phyloP scores from a whole-genome alignment of 177 flowering plant species.

The Telopea speciosissima region DNA sequence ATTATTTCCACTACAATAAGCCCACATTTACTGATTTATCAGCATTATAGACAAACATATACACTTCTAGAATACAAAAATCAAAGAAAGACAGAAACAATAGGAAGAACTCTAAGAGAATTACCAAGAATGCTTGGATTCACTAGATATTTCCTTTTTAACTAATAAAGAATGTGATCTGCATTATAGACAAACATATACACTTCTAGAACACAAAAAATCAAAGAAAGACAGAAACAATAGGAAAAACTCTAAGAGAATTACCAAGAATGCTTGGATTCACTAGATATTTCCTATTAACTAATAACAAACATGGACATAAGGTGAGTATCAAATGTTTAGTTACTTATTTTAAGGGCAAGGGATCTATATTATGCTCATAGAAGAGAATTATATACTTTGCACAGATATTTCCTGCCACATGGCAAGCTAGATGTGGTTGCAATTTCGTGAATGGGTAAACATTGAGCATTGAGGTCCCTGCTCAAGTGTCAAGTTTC shows the following conservation, averaged over 20 bases:
- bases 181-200: not conserved
- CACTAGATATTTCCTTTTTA: not conserved
- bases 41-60: not conserved
- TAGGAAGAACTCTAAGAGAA: not conserved
- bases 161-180: not conserved
- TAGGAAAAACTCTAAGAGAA: not conserved
- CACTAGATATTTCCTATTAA: not conserved
- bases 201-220: not conserved
- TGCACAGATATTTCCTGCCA: too few species aligned
- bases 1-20: too few species aligned
- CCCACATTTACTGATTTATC: too few species aligned
- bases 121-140: not conserved
- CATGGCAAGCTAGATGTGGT: too few species aligned
- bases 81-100: constrained; percentile 1
- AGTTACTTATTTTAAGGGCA: too few species aligned
- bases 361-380: too few species aligned
- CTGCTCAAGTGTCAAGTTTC: too few species aligned
- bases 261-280: not conserved
- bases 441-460: too few species aligned
- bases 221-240: constrained; percentile 1
- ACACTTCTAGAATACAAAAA: not conserved
- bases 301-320: not conserved
- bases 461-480: too few species aligned
- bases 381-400: too few species aligned
- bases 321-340: not conserved